A percentile compares a stretch with the other conserved stretches of the same genome.
Evolutionary conservation across 1,284 basidiomycete species (phyloP).

Genomic region (Apiotrichum veenhuisii): DNA sequence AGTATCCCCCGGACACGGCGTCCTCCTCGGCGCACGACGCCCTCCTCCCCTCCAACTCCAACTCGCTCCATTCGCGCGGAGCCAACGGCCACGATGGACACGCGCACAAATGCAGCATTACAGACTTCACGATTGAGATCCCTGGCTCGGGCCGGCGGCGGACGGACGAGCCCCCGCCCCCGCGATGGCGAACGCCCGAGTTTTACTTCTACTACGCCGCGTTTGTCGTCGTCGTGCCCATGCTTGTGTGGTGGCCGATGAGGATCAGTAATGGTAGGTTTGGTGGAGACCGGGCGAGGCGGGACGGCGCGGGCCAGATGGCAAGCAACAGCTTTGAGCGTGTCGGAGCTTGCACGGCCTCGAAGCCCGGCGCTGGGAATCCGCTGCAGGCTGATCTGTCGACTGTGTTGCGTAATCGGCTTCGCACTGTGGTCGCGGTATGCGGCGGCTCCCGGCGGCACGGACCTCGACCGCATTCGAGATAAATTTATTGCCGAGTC

Average conservation of each 20-base stretch:
- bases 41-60: neutral
- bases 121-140: slow-evolving; percentile 35
- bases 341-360: too few species aligned
- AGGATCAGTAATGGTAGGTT: slow-evolving; percentile 69
- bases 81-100: neutral
- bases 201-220: slow-evolving; percentile 73
- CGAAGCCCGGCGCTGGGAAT: too few species aligned
- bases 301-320: too few species aligned
- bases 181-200: slow-evolving; percentile 75
- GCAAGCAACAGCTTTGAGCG: too few species aligned
- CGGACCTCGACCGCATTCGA: too few species aligned
- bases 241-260: slow-evolving; percentile 77
- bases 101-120: slow-evolving; percentile 19
- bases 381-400: too few species aligned
- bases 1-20: neutral
- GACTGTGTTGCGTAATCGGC: too few species aligned
- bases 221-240: slow-evolving; percentile 62
- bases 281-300: too few species aligned
- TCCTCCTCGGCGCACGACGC: neutral
- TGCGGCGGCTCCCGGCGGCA: too few species aligned
- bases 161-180: slow-evolving; percentile 11
- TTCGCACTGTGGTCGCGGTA: too few species aligned
- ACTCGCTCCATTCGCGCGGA: too few species aligned
- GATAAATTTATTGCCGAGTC: neutral
- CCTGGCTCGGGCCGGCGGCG: slow-evolving; percentile 22